Evolutionary conservation across 139 green algal genomes (phyloP).

Genomic region (Haematococcus lacustris): DNA sequence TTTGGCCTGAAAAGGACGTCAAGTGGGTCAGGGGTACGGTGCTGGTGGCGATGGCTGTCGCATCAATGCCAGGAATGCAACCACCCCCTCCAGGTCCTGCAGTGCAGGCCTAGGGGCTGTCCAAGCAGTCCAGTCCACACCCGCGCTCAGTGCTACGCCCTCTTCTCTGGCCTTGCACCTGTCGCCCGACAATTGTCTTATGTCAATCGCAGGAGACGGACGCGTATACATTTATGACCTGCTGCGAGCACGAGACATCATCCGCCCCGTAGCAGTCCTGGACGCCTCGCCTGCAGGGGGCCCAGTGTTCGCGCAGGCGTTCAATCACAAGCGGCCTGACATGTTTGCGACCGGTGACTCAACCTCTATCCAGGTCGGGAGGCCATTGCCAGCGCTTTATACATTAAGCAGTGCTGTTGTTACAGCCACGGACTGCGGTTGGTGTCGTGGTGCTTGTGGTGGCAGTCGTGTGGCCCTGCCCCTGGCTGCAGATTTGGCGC

Average conservation of each 20-base stretch:
- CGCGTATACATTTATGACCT: slow-evolving; percentile 62
- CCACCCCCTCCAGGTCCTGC: not conserved
- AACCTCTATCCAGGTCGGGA: slow-evolving; percentile 22
- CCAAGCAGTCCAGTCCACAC: not conserved
- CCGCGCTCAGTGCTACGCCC: not conserved
- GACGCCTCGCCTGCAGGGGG: slow-evolving; percentile 11
- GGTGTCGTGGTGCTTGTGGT: not conserved
- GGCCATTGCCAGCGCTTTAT: not conserved
- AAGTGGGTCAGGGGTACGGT: not conserved
- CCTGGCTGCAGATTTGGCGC: slow-evolving; percentile 26
- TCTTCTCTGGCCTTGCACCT: not conserved
- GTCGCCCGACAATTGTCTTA: not conserved
- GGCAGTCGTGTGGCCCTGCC: not conserved
- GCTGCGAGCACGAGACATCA: slow-evolving; percentile 4
- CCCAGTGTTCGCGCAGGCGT: slow-evolving; percentile 40
- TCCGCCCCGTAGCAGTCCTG: slow-evolving; percentile 15
- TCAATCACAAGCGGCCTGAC: slow-evolving; percentile 36
- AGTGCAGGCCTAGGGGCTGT: not conserved
- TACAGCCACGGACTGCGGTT: not conserved
- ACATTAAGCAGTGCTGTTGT: not conserved
- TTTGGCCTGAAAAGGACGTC: not conserved
- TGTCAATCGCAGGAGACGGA: slow-evolving; percentile 38
- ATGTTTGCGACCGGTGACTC: slow-evolving; percentile 38
- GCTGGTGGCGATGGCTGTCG: not conserved
- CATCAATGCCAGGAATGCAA: not conserved